Percentiles rank a stretch among this genome's conserved stretches.
Conservation (phyloP, 2,329 filamentous ascomycete species). For the Didymella arachidicola region DNA sequence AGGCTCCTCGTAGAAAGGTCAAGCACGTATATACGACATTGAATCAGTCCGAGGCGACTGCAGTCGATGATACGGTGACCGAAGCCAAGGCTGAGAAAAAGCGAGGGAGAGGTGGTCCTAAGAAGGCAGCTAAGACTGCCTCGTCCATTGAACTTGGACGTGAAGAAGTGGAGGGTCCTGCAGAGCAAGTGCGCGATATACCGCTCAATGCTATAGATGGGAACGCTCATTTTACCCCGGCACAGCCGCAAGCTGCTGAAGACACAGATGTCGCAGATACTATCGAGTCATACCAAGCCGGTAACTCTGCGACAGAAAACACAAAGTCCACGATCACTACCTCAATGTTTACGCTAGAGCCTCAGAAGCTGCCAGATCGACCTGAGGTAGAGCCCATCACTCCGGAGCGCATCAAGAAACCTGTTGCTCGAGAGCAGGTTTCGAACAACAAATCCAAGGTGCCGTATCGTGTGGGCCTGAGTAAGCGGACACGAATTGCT, state of each 20-base stretch:
- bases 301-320: neutral
- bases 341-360: constrained; percentile 1
- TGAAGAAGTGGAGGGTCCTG: constrained; percentile 1
- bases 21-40: constrained; percentile 36
- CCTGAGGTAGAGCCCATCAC: constrained; percentile 30
- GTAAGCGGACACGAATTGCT: constrained; percentile 58
- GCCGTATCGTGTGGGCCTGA: constrained; percentile 58
- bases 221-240: neutral
- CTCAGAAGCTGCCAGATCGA: constrained; percentile 5
- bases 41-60: constrained; percentile 22
- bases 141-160: constrained; percentile 10
- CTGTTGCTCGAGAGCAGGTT: constrained; percentile 24
- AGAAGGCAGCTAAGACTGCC: constrained; percentile 28
- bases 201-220: neutral
- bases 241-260: neutral
- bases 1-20: constrained; percentile 23
- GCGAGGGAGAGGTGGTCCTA: constrained; percentile 44
- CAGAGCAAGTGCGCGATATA: neutral
- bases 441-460: constrained; percentile 50
- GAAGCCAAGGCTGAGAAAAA: constrained; percentile 33
- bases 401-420: constrained; percentile 20
- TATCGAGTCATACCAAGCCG: neutral
- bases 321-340: neutral
- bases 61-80: neutral
- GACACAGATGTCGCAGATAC: neutral